Base-by-base conservation (phyloP, 768 basidiomycete species). In the Strobilomyces confusus region DNA sequence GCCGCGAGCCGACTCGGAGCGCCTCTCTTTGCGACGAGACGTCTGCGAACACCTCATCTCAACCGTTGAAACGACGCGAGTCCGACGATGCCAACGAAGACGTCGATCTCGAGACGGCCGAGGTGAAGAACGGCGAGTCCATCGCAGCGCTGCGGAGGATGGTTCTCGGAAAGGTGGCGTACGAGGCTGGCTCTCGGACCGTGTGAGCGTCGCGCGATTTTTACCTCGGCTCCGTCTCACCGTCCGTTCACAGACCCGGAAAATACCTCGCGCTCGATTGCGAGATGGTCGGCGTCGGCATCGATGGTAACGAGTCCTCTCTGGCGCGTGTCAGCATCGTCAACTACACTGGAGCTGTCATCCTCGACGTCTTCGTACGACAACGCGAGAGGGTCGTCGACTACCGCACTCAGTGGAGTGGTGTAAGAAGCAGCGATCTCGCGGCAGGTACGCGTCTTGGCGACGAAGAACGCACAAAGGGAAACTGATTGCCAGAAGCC, bases 371-470 rank as follows among this genome's bases (percentile, higher is more conserved):
- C 46, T 94, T 92, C 58, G 95, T 99, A 30, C 75, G 79, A 47
- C 94, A 92, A 64, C 79, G 84, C 46, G 94, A 97, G 67, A 78
- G 80, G 14, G 93, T 98, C 11, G 87, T 92, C 12, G 95, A 99
- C 69, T 98, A 94, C 72, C 74, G 94, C 51, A 99, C 97, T 1
- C 80, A 86, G 71, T 93, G 41, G 41, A 43, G 41, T 26, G 41
- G 41, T 26, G 15, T 43, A 5, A 23, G 41, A 25, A 43, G 41
- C 15, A 43, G 6, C 17, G 41, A 43, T 43, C 41, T 98, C 76
- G 67, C 80, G 1, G 87, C 87, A 84, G 65, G 60, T 58, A 45
- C 32, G 63, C 42, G 73, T 4, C 1, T 19, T 12, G 9, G 20
- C 13, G 1, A 14, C 13, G 22, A 32, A 0, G 17, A n/a, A 14